Base-by-base conservation (phyloP, 768 basidiomycete species). In the Boletus reticulatus region DNA sequence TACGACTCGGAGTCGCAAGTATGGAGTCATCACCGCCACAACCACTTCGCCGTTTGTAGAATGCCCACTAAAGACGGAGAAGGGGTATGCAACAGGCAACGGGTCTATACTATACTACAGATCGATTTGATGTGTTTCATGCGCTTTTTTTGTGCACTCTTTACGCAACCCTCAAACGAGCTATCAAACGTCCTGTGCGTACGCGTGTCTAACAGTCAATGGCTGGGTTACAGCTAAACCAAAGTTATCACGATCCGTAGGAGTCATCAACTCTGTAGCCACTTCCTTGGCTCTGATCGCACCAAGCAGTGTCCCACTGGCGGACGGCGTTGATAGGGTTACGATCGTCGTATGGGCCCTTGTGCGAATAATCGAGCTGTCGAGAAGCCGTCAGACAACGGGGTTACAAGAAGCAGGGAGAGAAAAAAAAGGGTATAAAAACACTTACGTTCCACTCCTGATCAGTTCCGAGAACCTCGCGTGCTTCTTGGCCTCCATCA, bases 211-310 rank as follows among this genome's bases (percentile, higher is more conserved):
- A 17, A 37, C 6, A 22, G 44, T 1, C 13, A 58, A 43, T 12
- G 53, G 38, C 27, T 55, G 48, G 4, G 38, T 19, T 2, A 20
- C 19, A n/a, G 34, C 27, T 20, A 29, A 16, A 11, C 51, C 43
- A 0, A 47, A 27, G 16, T 10, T 48, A 10, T 63, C 56, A 3
- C 42, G 46, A 55, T 49, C 38, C 24, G 19, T 29, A 10, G 29
- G 27, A 10, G 19, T 48, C 51, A 60, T 48, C 43, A 61, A 57
- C 43, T 59, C 55, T 2, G 36, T 27, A 69, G 86, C 63, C 58
- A 93, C 88, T 82, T 94, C 90, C 60, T 84, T 81, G 53, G 81
- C 81, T 22, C 89, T 88, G 61, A 84, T 89, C 56, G 85, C 66
- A 31, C 75, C 78, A 78, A 88, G 55, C 17, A 62, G 66, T 44